These are phyloP conservation scores for Tricholoma hemisulphureum DNA, from an alignment of 768 basidiomycete genomes.

Conservation along the genomic window DNA sequence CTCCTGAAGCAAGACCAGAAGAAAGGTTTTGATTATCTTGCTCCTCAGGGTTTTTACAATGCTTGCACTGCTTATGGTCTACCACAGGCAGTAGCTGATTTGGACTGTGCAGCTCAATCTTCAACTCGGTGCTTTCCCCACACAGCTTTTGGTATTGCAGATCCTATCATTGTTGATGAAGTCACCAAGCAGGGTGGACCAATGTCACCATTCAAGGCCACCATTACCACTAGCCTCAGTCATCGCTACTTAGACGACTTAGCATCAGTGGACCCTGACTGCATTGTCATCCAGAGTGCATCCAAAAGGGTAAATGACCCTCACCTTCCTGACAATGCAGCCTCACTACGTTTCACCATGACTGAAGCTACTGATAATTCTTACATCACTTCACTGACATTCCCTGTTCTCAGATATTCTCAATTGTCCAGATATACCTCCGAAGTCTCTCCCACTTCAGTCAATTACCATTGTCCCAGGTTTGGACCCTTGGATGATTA, in stretches of 20 bases:
- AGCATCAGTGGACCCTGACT: slow-evolving; percentile 3
- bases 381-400: no score
- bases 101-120: slow-evolving; percentile 19
- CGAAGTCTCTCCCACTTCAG: neutral
- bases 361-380: slow-evolving; percentile 26
- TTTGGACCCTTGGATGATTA: slow-evolving; percentile 6
- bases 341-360: slow-evolving; percentile 11
- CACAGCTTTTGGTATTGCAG: neutral
- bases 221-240: slow-evolving; percentile 23
- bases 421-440: neutral
- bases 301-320: neutral
- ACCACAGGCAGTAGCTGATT: slow-evolving; percentile 9
- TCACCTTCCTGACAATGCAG: neutral
- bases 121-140: neutral
- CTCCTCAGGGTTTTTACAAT: slow-evolving; percentile 23
- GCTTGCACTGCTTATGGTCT: slow-evolving; percentile 16
- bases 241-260: slow-evolving; percentile 20
- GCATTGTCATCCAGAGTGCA: neutral
- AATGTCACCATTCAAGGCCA: neutral
- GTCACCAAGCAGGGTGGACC: neutral
- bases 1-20: slow-evolving; percentile 18
- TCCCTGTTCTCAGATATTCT: slow-evolving; percentile 17
- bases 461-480: slow-evolving; percentile 6
- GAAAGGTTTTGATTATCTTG: slow-evolving; percentile 23
- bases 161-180: neutral